Evolutionary conservation across 768 basidiomycete genomes (phyloP).

Genomic region (Mycena floridula): DNA sequence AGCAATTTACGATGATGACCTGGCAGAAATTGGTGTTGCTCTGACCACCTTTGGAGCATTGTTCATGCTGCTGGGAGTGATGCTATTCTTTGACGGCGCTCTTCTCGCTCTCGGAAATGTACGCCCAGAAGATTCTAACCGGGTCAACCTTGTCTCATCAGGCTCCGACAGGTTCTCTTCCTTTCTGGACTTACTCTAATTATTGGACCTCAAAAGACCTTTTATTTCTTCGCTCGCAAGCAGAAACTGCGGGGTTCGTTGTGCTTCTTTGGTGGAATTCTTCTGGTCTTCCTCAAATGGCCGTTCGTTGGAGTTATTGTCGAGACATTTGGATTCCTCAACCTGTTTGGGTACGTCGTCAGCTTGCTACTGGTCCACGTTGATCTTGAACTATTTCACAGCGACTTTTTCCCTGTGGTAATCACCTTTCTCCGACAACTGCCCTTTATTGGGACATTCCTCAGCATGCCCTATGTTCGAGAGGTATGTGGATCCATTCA

Average conservation of each 20-base stretch:
- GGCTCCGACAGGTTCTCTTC: constrained; percentile 74
- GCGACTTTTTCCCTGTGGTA: constrained; percentile 99
- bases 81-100: constrained; percentile 95
- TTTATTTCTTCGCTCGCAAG: constrained; percentile 94
- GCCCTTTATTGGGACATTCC: constrained; percentile 81
- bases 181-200: constrained; percentile 91
- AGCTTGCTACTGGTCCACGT: constrained; percentile 2
- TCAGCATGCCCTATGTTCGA: constrained; percentile 85
- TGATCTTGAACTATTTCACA: constrained; percentile 25
- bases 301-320: constrained; percentile 91
- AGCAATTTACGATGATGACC: constrained; percentile 1
- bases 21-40: constrained; percentile 91
- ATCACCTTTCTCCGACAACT: constrained; percentile 94
- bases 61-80: constrained; percentile 94
- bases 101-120: constrained; percentile 97
- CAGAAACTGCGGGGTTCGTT: constrained; percentile 89
- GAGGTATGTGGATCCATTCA: constrained; percentile 69
- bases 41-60: constrained; percentile 91
- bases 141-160: background rate
- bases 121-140: constrained; percentile 9
- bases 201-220: constrained; percentile 95
- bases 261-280: constrained; percentile 85
- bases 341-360: constrained; percentile 84
- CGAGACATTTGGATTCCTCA: constrained; percentile 95
- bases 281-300: constrained; percentile 93